Evolutionary conservation across 2,329 filamentous ascomycete species (phyloP).

Genomic region (Neonectria punicea): DNA sequence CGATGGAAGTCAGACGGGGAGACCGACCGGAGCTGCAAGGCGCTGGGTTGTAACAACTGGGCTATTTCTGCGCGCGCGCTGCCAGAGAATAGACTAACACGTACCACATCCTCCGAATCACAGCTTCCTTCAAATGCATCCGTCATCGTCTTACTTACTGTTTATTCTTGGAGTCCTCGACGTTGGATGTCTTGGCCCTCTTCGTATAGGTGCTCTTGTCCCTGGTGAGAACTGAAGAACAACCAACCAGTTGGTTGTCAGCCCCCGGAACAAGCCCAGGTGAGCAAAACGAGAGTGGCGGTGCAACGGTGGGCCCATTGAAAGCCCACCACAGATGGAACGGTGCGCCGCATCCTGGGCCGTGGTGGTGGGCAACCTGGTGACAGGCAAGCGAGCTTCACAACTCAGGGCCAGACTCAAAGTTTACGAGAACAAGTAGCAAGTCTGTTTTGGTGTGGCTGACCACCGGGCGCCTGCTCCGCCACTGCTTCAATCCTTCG

Average conservation of each 20-base stretch:
- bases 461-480: conserved; percentile 20
- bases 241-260: conserved; percentile 12
- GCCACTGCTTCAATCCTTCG: conserved; percentile 12
- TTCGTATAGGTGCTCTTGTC: conserved; percentile 15
- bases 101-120: not conserved
- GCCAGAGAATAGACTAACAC: conserved; percentile 1
- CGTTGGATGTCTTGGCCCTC: not conserved
- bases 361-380: conserved; percentile 6
- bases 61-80: not conserved
- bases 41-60: not conserved
- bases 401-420: not conserved
- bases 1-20: conserved; percentile 5
- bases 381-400: not conserved
- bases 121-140: not conserved
- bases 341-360: conserved; percentile 15
- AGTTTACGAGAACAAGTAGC: not conserved
- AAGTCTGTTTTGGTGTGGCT: conserved; percentile 18
- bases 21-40: conserved; percentile 6
- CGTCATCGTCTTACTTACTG: not conserved
- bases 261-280: conserved; percentile 8
- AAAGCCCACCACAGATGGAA: conserved; percentile 18
- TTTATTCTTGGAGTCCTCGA: not conserved
- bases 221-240: conserved; percentile 9
- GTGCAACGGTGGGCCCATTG: conserved; percentile 16
- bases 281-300: conserved; percentile 21